Conservation (phyloP, 225 moss, liverwort and hornwort genomes). For the Straminergon stramineum region DNA sequence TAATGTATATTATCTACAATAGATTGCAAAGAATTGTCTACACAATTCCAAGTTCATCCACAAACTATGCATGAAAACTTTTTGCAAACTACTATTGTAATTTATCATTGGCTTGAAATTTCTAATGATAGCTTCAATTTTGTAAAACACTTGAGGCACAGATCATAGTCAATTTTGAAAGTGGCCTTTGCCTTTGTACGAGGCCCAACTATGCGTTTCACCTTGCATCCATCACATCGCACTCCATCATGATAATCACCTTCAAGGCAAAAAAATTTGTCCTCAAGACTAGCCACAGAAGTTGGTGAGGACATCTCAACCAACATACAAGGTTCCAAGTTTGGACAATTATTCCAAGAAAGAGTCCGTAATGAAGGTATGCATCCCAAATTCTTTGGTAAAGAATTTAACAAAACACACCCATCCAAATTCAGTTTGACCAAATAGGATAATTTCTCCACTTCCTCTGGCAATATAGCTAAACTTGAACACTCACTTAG, state of each 20-base stretch:
- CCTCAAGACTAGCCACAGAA: background rate
- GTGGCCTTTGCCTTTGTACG: background rate
- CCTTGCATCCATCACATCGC: rapidly evolving
- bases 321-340: background rate
- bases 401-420: background rate
- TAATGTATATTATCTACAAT: background rate
- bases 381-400: background rate
- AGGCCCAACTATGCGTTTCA: background rate
- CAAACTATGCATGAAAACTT: background rate
- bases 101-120: background rate
- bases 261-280: background rate
- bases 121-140: background rate
- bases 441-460: background rate
- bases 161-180: background rate
- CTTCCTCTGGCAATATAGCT: background rate
- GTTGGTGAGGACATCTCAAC: background rate
- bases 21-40: background rate
- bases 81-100: background rate
- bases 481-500: background rate
- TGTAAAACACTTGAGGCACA: background rate
- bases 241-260: background rate
- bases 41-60: background rate
- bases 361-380: background rate
- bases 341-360: background rate
- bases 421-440: background rate